Evolutionary conservation across 129 eudicot species (phyloP), one percentile per base, ranked within the genome.

Genomic region (Pseudognaphalium luteoalbum): DNA sequence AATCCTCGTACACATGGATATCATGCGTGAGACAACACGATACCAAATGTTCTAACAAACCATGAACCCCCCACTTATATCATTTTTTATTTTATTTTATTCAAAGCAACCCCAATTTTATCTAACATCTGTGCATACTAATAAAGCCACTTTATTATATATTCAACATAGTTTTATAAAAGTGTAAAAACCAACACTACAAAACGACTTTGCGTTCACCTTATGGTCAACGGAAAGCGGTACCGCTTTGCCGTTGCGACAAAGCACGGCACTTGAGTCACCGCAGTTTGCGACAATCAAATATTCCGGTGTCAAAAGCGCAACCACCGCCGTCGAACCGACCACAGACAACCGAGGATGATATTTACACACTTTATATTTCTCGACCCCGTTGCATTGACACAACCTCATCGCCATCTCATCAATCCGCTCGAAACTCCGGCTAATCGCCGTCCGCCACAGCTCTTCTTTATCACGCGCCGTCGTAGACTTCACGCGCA

Each of bases 161-260:
- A 60, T 25, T 22, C 32, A 60, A 63, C 50, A 8, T 42, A 63
- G 7, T n/a, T n/a, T n/a, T 0, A 25, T 25, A 25, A 41, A 70
- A 21, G 61, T 44, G 2, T 19, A 25, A 25, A 25, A 25, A 25
- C 28, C 1, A 25, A 25, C 28, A 25, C 28, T 25, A 11, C 41
- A 20, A 15, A 32, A 72, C 68, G 68, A 74, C 50, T 76, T 33
- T 32, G 1, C 15, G 14, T 29, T 71, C 75, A 86, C 93, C 93
- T 88, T 88, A 4, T 88, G 93, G 80, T 88, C 90, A 61, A 81
- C 22, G 17, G 93, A 81, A 37, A 88, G 88, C 0, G 88, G 85
- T 5, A 88, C 51, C 9, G 86, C 58, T n/a, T 67, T 57, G 12
- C 88, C 85, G 37, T 62, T 70, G 8, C 88, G 85, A 58, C 80